phyloP scores from a whole-genome alignment of 2,329 filamentous ascomycete genomes.

The Fusarium oligoseptatum region DNA sequence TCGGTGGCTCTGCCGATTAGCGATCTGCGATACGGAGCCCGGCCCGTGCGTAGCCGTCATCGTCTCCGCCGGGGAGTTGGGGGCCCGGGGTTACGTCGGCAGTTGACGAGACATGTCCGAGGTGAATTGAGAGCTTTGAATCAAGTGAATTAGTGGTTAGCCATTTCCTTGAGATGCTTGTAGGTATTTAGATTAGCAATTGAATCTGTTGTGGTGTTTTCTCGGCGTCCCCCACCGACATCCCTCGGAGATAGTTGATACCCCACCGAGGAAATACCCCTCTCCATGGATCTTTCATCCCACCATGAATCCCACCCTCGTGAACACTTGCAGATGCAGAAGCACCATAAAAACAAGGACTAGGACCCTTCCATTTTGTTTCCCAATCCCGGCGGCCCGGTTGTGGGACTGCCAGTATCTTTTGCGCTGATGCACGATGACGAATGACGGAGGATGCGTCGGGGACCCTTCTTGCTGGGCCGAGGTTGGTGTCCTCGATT shows the following conservation, averaged over 20 bases:
- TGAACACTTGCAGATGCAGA: slow-evolving; percentile 6
- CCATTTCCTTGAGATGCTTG: neutral
- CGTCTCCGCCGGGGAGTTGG: neutral
- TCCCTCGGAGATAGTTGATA: neutral
- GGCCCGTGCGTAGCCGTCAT: slow-evolving; percentile 21
- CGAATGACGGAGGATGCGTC: neutral
- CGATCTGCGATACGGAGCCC: slow-evolving; percentile 15
- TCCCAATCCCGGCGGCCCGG: neutral
- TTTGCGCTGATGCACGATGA: neutral
- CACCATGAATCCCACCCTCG: neutral
- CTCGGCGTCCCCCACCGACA: neutral
- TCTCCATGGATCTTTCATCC: neutral
- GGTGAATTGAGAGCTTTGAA: neutral
- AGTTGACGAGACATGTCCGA: slow-evolving; percentile 32
- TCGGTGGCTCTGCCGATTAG: slow-evolving; percentile 3
- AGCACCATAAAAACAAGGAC: neutral
- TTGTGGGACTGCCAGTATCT: neutral
- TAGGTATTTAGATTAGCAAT: neutral
- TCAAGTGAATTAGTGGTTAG: neutral
- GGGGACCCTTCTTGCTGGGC: neutral
- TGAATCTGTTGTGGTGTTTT: neutral
- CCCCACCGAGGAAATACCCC: neutral
- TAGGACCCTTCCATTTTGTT: neutral
- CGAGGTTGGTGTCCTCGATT: neutral
- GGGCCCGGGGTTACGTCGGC: slow-evolving; percentile 20